phyloP scores from a whole-genome alignment of 2,329 filamentous ascomycete genomes.

The Pseudocercospora vitis region DNA sequence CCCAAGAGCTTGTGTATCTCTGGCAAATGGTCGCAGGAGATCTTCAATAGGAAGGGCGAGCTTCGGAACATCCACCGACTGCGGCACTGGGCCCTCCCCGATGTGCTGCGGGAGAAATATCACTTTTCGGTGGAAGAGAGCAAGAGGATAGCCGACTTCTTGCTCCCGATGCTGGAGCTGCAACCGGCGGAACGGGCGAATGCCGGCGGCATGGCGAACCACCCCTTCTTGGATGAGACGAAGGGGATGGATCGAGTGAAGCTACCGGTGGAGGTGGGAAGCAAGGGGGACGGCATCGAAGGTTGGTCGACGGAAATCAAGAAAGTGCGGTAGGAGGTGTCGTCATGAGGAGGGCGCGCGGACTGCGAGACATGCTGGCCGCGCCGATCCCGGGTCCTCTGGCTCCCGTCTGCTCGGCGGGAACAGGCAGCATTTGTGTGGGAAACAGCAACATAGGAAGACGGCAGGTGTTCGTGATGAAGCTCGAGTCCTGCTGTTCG shows the following conservation, averaged over 20 bases:
- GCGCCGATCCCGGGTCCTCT: too few relatives aligned
- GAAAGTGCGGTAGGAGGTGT: constrained; percentile 70
- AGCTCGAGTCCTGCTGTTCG: background rate
- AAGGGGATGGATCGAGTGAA: constrained; percentile 81
- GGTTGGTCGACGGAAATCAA: constrained; percentile 85
- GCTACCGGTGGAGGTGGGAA: constrained; percentile 75
- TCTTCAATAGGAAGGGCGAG: constrained; percentile 97
- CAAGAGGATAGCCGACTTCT: constrained; percentile 75
- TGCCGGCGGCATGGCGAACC: constrained; percentile 89
- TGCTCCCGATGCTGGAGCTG: constrained; percentile 88
- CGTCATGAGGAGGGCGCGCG: background rate
- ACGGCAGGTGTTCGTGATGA: constrained; percentile 3
- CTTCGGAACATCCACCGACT: constrained; percentile 95
- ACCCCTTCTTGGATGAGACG: constrained; percentile 78
- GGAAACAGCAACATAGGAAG: too few relatives aligned
- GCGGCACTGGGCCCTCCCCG: constrained; percentile 90
- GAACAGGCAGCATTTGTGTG: too few relatives aligned
- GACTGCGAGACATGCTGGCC: background rate
- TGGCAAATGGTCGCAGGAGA: constrained; percentile 97
- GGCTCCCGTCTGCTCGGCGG: too few relatives aligned
- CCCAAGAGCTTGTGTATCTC: constrained; percentile 88
- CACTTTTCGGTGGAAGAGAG: constrained; percentile 85
- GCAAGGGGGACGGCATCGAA: constrained; percentile 86
- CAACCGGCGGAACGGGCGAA: constrained; percentile 87
- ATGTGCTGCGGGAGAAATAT: constrained; percentile 94